Evolutionary conservation across 2,329 filamentous ascomycete genomes (phyloP).

Genomic region (Emmonsiellopsis sp.): DNA sequence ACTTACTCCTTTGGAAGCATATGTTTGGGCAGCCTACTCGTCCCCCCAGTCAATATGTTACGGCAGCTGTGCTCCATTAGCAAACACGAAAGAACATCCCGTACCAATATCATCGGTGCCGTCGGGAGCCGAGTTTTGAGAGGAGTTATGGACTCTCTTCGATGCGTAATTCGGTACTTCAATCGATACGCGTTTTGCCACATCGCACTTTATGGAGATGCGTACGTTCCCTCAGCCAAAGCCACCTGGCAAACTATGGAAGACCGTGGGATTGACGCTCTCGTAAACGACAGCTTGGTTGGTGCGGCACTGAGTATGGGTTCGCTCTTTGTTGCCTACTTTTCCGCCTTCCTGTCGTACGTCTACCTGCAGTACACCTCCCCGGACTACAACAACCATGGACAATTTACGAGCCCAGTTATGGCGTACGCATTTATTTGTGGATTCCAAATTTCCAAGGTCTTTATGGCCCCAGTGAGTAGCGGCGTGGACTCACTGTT

Average conservation of each 20-base stretch:
- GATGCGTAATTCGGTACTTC: constrained; percentile 81
- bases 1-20: constrained; percentile 93
- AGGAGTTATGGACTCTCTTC: constrained; percentile 65
- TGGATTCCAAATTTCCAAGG: constrained; percentile 77
- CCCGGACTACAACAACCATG: constrained; percentile 65
- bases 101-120: constrained; percentile 59
- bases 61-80: constrained; percentile 76
- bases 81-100: constrained; percentile 50
- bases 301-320: constrained; percentile 66
- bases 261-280: constrained; percentile 78
- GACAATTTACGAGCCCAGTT: constrained; percentile 61
- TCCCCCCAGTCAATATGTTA: constrained; percentile 78
- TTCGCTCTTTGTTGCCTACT: constrained; percentile 72
- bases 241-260: constrained; percentile 89
- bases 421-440: constrained; percentile 83
- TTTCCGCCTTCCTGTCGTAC: constrained; percentile 71
- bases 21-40: constrained; percentile 71
- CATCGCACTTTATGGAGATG: constrained; percentile 84
- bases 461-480: constrained; percentile 79
- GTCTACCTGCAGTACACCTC: constrained; percentile 76
- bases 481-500: constrained; percentile 91
- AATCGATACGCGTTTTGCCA: constrained; percentile 91
- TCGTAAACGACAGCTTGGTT: constrained; percentile 81
- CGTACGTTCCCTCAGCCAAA: constrained; percentile 78
- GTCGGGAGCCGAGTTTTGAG: constrained; percentile 66